Percentiles rank a stretch among this genome's conserved stretches.
Evolutionary conservation across 768 basidiomycete species (phyloP).

Genomic region (Trametes gibbosa): DNA sequence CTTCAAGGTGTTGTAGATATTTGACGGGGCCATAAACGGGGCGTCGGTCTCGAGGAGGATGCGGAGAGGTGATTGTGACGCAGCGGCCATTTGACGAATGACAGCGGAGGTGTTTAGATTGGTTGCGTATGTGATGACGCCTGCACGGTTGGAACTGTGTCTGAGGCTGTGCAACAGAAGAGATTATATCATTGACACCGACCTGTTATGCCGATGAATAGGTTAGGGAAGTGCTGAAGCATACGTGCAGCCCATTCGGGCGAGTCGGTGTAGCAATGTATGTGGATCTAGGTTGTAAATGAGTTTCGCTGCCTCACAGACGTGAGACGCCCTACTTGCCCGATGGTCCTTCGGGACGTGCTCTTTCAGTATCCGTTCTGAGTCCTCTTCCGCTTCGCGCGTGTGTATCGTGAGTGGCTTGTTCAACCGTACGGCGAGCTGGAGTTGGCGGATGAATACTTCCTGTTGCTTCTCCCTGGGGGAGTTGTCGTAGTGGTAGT

Average conservation of each 20-base stretch:
- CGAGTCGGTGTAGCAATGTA: slow-evolving; percentile 87
- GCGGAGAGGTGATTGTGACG: slow-evolving; percentile 26
- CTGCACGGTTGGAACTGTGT: slow-evolving; percentile 63
- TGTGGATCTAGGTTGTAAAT: slow-evolving; percentile 56
- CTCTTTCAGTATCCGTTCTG: slow-evolving; percentile 72
- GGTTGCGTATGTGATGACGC: slow-evolving; percentile 77
- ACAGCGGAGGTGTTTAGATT: slow-evolving; percentile 71
- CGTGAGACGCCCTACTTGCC: slow-evolving; percentile 34
- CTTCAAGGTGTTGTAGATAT: slow-evolving; percentile 59
- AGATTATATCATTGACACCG: background rate
- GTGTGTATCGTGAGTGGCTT: slow-evolving; percentile 88
- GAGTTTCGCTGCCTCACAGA: background rate
- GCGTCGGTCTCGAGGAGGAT: slow-evolving; percentile 81
- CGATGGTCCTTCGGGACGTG: slow-evolving; percentile 70
- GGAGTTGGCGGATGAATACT: slow-evolving; percentile 68
- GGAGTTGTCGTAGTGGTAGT: slow-evolving; percentile 81
- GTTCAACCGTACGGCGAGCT: slow-evolving; percentile 58
- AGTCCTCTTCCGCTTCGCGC: slow-evolving; percentile 81
- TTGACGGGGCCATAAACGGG: slow-evolving; percentile 82
- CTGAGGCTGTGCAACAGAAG: slow-evolving; percentile 49
- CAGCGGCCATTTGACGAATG: slow-evolving; percentile 43
- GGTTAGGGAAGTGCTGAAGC: slow-evolving; percentile 74
- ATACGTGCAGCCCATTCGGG: slow-evolving; percentile 71
- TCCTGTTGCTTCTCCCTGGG: slow-evolving; percentile 65
- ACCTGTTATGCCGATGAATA: slow-evolving; percentile 84